phyloP scores from a whole-genome alignment of 495 filamentous ascomycete genomes.

The Cryomyces minteri region DNA sequence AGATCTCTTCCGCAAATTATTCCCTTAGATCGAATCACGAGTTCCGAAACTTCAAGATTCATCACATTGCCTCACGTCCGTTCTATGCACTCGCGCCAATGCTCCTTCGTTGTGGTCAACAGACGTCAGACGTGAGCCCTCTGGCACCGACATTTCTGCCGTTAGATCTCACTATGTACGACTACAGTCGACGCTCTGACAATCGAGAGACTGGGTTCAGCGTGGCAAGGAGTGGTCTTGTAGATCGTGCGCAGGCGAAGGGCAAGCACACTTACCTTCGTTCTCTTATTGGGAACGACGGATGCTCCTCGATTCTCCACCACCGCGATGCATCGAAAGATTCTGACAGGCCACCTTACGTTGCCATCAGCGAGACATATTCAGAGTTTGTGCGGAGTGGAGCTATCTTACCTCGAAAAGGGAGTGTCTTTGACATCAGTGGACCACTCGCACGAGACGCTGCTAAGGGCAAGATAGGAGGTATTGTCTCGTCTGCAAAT shows the following conservation, averaged over 20 bases:
- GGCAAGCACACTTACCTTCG: slow-evolving; percentile 34
- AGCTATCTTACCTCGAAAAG: slow-evolving; percentile 31
- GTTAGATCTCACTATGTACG: slow-evolving; percentile 58
- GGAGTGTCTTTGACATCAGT: slow-evolving; percentile 13
- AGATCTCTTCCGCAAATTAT: slow-evolving; percentile 39
- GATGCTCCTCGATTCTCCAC: not conserved
- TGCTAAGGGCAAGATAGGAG: too few species aligned
- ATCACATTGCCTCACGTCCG: slow-evolving; percentile 51
- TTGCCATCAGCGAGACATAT: slow-evolving; percentile 55
- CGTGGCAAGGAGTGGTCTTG: slow-evolving; percentile 28
- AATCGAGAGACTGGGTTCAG: slow-evolving; percentile 31
- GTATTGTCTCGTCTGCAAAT: too few species aligned
- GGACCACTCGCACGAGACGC: too few species aligned
- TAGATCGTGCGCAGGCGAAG: slow-evolving; percentile 32
- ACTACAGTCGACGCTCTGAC: slow-evolving; percentile 37
- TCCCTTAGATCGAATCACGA: slow-evolving; percentile 21
- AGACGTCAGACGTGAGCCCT: slow-evolving; percentile 14
- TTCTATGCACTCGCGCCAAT: slow-evolving; percentile 57
- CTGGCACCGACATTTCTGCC: slow-evolving; percentile 43
- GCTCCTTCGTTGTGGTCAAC: slow-evolving; percentile 23
- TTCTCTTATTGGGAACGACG: not conserved
- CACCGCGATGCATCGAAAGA: not conserved
- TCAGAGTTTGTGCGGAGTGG: slow-evolving; percentile 49
- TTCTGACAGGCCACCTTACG: slow-evolving; percentile 31
- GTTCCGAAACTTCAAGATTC: slow-evolving; percentile 27